Percentiles rank a stretch among this genome's conserved stretches.
Conservation (phyloP, 441 rosid species). For the Gossypium gossypioides region DNA sequence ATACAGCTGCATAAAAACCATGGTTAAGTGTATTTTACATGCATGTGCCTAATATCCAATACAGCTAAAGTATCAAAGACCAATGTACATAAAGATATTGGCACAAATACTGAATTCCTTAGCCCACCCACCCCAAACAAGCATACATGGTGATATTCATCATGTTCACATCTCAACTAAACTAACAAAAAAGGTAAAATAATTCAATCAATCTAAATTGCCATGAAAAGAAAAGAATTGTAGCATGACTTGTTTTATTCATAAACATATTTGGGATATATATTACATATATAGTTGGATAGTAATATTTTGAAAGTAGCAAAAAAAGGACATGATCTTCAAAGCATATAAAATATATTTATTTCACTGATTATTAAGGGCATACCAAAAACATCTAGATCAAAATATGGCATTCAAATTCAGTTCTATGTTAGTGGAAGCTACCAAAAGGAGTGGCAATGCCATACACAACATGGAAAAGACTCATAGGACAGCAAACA, state of each 20-base stretch:
- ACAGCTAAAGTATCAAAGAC: conserved; percentile 1
- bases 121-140: neutral
- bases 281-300: neutral
- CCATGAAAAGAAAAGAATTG: neutral
- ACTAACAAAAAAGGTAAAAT: neutral
- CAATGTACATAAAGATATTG: neutral
- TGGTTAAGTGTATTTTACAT: conserved; percentile 2
- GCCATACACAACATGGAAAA: neutral
- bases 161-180: neutral
- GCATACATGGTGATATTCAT: neutral
- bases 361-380: neutral
- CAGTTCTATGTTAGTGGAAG: neutral
- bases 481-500: neutral
- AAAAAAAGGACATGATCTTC: neutral
- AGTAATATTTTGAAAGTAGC: neutral
- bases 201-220: neutral
- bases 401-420: neutral
- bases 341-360: neutral
- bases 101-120: neutral
- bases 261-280: neutral
- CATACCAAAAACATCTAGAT: neutral
- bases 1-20: conserved; percentile 40
- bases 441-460: neutral
- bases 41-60: neutral
- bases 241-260: neutral